Conservation (phyloP, 306 rosid species). For the Argentina anserina region DNA sequence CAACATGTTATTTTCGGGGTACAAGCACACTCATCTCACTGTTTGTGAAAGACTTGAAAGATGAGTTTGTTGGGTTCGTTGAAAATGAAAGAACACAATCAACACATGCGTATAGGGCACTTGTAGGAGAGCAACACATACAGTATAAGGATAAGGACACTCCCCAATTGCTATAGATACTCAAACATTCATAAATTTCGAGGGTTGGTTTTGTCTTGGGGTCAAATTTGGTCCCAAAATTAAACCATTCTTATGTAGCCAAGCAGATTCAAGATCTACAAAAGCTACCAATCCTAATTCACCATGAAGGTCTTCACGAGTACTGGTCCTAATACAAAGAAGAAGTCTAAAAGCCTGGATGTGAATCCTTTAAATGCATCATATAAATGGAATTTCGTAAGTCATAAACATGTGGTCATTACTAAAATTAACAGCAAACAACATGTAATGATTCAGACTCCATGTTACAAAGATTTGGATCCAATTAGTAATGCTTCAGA, state of each 20-base stretch:
- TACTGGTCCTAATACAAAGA: not conserved
- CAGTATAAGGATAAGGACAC: not conserved
- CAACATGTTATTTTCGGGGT: too few species aligned
- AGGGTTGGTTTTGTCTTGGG: not conserved
- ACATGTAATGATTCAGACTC: not conserved
- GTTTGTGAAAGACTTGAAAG: not conserved
- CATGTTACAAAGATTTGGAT: slow-evolving; percentile 13
- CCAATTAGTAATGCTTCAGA: slow-evolving; percentile 3
- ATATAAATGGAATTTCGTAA: not conserved
- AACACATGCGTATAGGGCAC: not conserved
- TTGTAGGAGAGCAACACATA: not conserved
- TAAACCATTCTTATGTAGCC: not conserved
- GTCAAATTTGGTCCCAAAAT: not conserved
- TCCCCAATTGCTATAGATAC: not conserved
- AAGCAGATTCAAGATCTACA: not conserved
- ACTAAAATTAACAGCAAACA: not conserved
- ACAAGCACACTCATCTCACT: not conserved
- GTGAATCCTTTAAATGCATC: not conserved
- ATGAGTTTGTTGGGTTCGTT: not conserved
- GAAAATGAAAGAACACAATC: not conserved
- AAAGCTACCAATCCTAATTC: not conserved
- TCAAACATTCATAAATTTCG: not conserved
- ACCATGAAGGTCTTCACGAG: slow-evolving; percentile 6
- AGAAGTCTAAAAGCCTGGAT: not conserved
- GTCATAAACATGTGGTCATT: not conserved